Conservation (phyloP, 345 rosid genomes). For the Pugionium dolabratum region DNA sequence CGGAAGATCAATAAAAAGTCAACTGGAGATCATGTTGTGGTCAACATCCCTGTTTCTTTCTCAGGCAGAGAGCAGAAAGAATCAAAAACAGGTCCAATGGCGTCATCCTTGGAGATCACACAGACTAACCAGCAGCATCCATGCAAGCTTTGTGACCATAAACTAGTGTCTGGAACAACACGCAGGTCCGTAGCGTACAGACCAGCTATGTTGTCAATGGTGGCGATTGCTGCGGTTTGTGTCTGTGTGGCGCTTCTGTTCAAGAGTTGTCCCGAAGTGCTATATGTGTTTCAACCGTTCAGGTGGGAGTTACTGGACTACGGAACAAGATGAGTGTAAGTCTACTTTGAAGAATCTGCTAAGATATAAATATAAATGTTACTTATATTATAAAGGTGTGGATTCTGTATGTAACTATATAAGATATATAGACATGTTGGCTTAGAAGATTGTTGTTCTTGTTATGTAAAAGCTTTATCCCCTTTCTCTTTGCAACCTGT, state of each 20-base stretch:
- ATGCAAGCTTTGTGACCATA: slow-evolving; percentile 77
- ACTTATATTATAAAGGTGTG: slow-evolving; percentile 36
- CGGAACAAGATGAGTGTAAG: slow-evolving; percentile 62
- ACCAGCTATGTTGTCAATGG: slow-evolving; percentile 97
- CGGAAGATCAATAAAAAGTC: slow-evolving; percentile 66
- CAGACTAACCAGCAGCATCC: slow-evolving; percentile 38
- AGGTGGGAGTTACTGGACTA: slow-evolving; percentile 92
- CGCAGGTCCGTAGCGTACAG: slow-evolving; percentile 70
- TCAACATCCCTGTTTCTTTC: slow-evolving; percentile 51
- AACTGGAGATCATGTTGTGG: slow-evolving; percentile 56
- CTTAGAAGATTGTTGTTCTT: slow-evolving; percentile 35
- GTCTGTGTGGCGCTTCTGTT: slow-evolving; percentile 96
- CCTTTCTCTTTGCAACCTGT: slow-evolving; percentile 26
- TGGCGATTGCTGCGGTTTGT: slow-evolving; percentile 94
- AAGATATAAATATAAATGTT: slow-evolving; percentile 23
- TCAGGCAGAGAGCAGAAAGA: slow-evolving; percentile 35
- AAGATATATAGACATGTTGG: slow-evolving; percentile 35
- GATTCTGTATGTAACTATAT: slow-evolving; percentile 39
- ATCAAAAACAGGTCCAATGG: slow-evolving; percentile 49
- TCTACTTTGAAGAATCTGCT: slow-evolving; percentile 18
- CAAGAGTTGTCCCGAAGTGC: slow-evolving; percentile 94
- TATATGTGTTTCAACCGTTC: slow-evolving; percentile 87
- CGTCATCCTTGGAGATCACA: slow-evolving; percentile 62
- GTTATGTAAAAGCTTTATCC: slow-evolving; percentile 29
- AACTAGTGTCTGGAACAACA: slow-evolving; percentile 49